These are phyloP conservation scores for Poa pratensis DNA, from an alignment of 176 grass and related monocot genomes.

Conservation along the genomic window DNA sequence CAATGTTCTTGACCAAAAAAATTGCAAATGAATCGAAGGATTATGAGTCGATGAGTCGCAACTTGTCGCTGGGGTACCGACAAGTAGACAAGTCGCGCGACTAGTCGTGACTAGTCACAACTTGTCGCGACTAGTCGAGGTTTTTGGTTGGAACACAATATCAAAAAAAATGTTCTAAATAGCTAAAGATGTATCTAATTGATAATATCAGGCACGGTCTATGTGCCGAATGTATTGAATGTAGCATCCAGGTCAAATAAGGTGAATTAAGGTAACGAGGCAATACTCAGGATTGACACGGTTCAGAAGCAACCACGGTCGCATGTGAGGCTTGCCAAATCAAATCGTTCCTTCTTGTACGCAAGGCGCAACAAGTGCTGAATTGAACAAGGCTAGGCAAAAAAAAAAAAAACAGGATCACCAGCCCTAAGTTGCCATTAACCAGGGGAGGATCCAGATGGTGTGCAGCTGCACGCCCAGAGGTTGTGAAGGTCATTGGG, in stretches of 20 bases:
- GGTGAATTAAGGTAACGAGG: background rate
- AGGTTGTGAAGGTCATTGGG: background rate
- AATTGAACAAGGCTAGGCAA: background rate
- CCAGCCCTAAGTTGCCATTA: background rate
- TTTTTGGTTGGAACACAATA: background rate
- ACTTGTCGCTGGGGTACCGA: no score
- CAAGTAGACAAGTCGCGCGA: no score
- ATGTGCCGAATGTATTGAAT: background rate
- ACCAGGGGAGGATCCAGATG: background rate
- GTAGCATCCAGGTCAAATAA: background rate
- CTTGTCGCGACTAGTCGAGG: no score
- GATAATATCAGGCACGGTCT: background rate
- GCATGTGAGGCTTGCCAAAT: background rate
- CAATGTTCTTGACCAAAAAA: slow-evolving; percentile 35
- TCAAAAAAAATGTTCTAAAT: background rate
- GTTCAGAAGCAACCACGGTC: background rate
- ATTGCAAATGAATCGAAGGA: slow-evolving; percentile 1
- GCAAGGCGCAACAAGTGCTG: background rate
- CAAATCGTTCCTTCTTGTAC: background rate
- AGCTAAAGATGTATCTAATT: background rate
- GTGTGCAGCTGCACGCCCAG: no score
- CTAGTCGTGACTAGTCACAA: no score
- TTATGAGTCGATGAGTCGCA: no score
- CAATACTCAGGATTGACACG: background rate
- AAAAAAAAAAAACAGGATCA: background rate